phyloP scores from a whole-genome alignment of 2,329 filamentous ascomycete genomes.

The Fusarium citri region DNA sequence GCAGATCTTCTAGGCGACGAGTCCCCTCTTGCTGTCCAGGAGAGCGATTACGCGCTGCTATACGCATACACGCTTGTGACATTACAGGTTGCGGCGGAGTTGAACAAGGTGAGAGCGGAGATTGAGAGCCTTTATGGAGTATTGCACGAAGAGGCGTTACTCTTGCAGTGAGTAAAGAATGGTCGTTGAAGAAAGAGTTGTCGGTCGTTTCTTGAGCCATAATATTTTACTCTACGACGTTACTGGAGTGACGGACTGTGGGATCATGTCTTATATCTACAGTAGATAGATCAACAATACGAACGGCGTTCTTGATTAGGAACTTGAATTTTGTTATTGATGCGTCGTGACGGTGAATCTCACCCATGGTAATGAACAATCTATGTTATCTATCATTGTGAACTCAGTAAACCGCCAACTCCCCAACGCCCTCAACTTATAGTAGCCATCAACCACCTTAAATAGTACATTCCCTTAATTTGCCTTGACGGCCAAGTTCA shows the following conservation, averaged over 20 bases:
- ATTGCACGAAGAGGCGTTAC: constrained; percentile 68
- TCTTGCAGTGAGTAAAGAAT: constrained; percentile 60
- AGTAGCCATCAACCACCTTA: constrained; percentile 46
- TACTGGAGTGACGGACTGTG: background rate
- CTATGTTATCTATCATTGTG: constrained; percentile 31
- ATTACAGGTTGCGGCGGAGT: constrained; percentile 73
- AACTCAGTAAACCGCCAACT: background rate
- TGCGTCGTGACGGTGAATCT: background rate
- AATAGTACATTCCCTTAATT: constrained; percentile 71
- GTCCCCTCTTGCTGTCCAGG: constrained; percentile 62
- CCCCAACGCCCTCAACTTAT: constrained; percentile 15
- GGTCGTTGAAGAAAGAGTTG: background rate
- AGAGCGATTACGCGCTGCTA: constrained; percentile 88
- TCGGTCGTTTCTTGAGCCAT: constrained; percentile 11
- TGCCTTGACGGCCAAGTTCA: constrained; percentile 73
- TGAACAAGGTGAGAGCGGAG: constrained; percentile 69
- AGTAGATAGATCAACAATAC: constrained; percentile 5
- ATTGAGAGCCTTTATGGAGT: constrained; percentile 73
- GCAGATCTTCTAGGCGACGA: constrained; percentile 41
- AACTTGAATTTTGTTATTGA: background rate
- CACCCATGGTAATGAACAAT: constrained; percentile 6
- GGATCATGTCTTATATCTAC: background rate
- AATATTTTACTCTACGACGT: background rate
- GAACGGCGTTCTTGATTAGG: constrained; percentile 1
- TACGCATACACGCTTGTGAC: constrained; percentile 88